These are phyloP conservation scores for Xanthoconium separans DNA, from an alignment of 1,284 basidiomycete species.

Conservation along the genomic window DNA sequence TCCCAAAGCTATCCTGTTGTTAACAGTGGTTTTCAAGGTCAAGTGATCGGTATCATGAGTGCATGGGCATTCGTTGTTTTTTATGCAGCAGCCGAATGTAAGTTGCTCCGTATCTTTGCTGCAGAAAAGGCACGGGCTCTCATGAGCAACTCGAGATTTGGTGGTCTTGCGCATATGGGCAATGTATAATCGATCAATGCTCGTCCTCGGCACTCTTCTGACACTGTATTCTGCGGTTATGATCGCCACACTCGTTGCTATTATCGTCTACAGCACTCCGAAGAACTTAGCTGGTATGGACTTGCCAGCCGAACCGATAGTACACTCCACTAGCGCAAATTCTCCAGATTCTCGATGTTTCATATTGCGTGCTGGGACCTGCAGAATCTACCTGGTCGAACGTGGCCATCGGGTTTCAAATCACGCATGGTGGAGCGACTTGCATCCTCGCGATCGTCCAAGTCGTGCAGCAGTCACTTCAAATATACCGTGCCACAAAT, in stretches of 20 bases:
- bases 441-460: not conserved
- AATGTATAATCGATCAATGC: constrained; percentile 10
- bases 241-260: not conserved
- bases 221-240: not conserved
- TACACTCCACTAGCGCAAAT: not conserved
- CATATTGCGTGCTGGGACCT: not conserved
- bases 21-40: not conserved
- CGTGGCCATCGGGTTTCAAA: not conserved
- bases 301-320: too few relatives aligned
- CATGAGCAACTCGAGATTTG: constrained; percentile 1
- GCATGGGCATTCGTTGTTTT: constrained; percentile 9
- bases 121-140: fast-evolving
- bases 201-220: constrained; percentile 1
- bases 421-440: not conserved
- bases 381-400: not conserved
- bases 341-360: not conserved
- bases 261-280: not conserved
- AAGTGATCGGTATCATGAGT: not conserved
- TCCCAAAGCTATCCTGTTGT: not conserved
- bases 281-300: not conserved
- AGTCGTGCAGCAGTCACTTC: not conserved
- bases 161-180: constrained; percentile 13
- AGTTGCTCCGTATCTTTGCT: not conserved
- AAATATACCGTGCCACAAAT: not conserved
- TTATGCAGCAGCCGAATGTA: constrained; percentile 10